Conservation (phyloP, 192 early-diverging fungal genomes). For the Linnemannia elongata region DNA sequence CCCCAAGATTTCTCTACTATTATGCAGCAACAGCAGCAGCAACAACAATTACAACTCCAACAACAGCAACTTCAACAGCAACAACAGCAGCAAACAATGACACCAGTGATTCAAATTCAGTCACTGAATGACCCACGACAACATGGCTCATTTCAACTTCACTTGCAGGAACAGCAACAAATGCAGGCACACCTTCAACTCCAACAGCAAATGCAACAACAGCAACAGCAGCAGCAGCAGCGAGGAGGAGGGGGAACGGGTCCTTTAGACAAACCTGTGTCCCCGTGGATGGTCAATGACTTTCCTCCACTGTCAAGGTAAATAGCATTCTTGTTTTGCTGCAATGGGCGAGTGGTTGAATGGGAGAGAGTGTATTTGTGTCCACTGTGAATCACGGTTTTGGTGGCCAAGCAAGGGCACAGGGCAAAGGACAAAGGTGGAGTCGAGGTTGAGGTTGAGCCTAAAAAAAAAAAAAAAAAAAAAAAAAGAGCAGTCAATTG, state of each 20-base stretch:
- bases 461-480: not conserved
- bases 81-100: constrained; percentile 16
- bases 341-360: not conserved
- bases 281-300: constrained; percentile 32
- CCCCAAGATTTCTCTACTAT: constrained; percentile 2
- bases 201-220: constrained; percentile 25
- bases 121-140: constrained; percentile 31
- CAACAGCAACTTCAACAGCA: constrained; percentile 5
- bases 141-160: constrained; percentile 29
- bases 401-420: constrained; percentile 8
- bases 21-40: constrained; percentile 10
- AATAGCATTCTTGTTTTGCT: not conserved
- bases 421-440: not conserved
- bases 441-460: not conserved
- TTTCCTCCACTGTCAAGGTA: constrained; percentile 45
- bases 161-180: constrained; percentile 47
- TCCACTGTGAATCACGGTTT: not conserved
- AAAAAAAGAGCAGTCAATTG: not conserved
- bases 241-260: not conserved
- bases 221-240: constrained; percentile 26
- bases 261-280: constrained; percentile 24
- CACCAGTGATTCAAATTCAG: constrained; percentile 45
- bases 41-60: not conserved
- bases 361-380: not conserved
- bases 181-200: constrained; percentile 30